Evolutionary conservation across 106 monocot genomes (phyloP), one percentile per base, ranked within the genome.

Genomic region (Hemerocallis citrina): DNA sequence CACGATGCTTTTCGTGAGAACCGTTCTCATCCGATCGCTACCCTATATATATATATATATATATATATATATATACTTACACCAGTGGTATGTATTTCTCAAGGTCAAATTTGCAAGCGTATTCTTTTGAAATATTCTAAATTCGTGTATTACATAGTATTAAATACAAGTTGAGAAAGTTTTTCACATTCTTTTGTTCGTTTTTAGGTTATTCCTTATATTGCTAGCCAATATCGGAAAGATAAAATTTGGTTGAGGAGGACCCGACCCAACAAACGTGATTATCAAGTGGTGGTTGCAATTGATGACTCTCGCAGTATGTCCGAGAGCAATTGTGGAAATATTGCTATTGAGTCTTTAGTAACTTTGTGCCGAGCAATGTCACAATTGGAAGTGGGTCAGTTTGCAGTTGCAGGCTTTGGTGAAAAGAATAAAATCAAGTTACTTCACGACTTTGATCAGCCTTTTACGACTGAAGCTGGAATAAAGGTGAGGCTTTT

Each of bases 231-330:
- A 69, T 95, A 75, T 59, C 62, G 89, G 1, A 95, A 79, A 63
- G 86, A 95, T 44, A 95, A 95, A 63, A 95, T 95, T 48, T 95
- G 95, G 95, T 59, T 95, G 68, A 80, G 95, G 36, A 68, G 95
- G 40, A 95, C 95, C 0, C 80, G 67, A 55, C 95, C 89, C 14
- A 95, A 89, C 49, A 89, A 89, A 68, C 66, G 95, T n/a, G 78
- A 85, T 67, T 93, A 95, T 66, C 95, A 95, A 63, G 86, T 95
- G 34, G 86, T 90, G 46, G 55, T 95, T 68, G 95, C 95, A 24
- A 58, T 95, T 28, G 95, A 95, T 58, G 95, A 95, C 44, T 95
- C 95, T 3, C 76, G 80, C 8, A 95, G 95, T 62, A 95, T 95
- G 95, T 86, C 89, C 34, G 95, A 95, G 67, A 76, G 76, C 75